Conservation (phyloP, 2,329 filamentous ascomycete genomes). For the Pseudocercospora vitis region DNA sequence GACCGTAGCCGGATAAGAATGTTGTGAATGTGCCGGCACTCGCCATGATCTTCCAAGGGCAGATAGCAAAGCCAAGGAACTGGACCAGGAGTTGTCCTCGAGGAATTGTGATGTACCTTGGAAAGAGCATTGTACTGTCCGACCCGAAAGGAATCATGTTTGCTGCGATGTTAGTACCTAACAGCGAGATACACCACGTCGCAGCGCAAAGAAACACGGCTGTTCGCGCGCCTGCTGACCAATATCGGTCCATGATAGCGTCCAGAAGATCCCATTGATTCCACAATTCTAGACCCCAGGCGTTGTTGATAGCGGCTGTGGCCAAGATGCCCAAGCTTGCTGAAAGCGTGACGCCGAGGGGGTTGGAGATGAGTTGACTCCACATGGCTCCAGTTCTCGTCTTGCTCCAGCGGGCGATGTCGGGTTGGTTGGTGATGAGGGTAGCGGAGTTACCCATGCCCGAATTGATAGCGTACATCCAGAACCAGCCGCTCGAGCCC, state of each 20-base stretch:
- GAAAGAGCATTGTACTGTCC: slow-evolving; percentile 45
- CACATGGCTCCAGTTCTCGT: slow-evolving; percentile 44
- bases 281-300: slow-evolving; percentile 41
- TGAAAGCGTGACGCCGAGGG: slow-evolving; percentile 45
- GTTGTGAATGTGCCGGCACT: slow-evolving; percentile 58
- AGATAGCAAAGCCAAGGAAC: slow-evolving; percentile 55
- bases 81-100: slow-evolving; percentile 39
- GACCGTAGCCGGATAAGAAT: slow-evolving; percentile 60
- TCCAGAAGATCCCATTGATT: slow-evolving; percentile 39
- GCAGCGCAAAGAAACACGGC: slow-evolving; percentile 43
- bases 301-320: slow-evolving; percentile 47
- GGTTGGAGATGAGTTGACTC: slow-evolving; percentile 46
- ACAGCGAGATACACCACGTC: slow-evolving; percentile 39
- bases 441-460: slow-evolving; percentile 45
- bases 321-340: slow-evolving; percentile 48
- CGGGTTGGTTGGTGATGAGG: slow-evolving; percentile 50
- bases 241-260: slow-evolving; percentile 38
- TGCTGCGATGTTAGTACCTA: slow-evolving; percentile 42
- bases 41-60: slow-evolving; percentile 65
- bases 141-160: slow-evolving; percentile 42
- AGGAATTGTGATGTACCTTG: slow-evolving; percentile 51
- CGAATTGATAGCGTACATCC: slow-evolving; percentile 46
- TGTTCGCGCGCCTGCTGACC: slow-evolving; percentile 39
- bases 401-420: slow-evolving; percentile 47
- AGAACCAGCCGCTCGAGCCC: slow-evolving; percentile 41